Base-by-base conservation (phyloP, 2,329 filamentous ascomycete species). In the Pseudogymnoascus sp. region DNA sequence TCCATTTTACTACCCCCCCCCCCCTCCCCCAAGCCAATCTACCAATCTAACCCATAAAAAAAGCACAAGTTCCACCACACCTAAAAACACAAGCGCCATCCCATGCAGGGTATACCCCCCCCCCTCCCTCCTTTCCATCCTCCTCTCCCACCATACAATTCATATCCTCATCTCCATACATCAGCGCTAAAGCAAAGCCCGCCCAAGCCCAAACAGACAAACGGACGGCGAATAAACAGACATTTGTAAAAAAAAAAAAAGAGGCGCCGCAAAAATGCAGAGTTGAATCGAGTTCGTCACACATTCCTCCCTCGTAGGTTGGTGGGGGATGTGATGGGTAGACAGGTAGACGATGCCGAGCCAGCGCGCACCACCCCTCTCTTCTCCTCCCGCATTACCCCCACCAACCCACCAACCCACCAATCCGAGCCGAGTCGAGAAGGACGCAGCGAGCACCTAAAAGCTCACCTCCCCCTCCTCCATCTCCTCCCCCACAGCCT, bases 401-500 rank as follows among this genome's bases (percentile, higher is more conserved):
- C n/a, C n/a, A n/a, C n/a, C n/a, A n/a, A n/a, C n/a, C n/a, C n/a
- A n/a, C n/a, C n/a, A n/a, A n/a, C n/a, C n/a, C n/a, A n/a, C n/a
- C n/a, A n/a, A n/a, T n/a, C n/a, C n/a, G n/a, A n/a, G n/a, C n/a
- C n/a, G n/a, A n/a, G n/a, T n/a, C 6, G 7, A 29, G 26, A 29
- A 29, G 26, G 6, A 6, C 2, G 6, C 5, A 57, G 21, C 47
- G 21, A 23, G 29, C 12, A 23, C 11, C 23, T 59, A 59, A 59
- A 21, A 59, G 18, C 51, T 59, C n/a, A 31, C 51, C 51, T 59
- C 51, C 51, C 51, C 51, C 51, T 59, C 51, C 29, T 59, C 51
- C 47, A 26, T 57, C 51, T 45, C 61, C 45, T 51, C 71, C 66
- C 6, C 75, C 60, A 78, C 78, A 95, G 3, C 26, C 26, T 5